Percentiles rank a stretch among this genome's conserved stretches.
These are phyloP conservation scores for Helotiales sp. DNA, from an alignment of 2,329 filamentous ascomycete species.

Conservation along the genomic window DNA sequence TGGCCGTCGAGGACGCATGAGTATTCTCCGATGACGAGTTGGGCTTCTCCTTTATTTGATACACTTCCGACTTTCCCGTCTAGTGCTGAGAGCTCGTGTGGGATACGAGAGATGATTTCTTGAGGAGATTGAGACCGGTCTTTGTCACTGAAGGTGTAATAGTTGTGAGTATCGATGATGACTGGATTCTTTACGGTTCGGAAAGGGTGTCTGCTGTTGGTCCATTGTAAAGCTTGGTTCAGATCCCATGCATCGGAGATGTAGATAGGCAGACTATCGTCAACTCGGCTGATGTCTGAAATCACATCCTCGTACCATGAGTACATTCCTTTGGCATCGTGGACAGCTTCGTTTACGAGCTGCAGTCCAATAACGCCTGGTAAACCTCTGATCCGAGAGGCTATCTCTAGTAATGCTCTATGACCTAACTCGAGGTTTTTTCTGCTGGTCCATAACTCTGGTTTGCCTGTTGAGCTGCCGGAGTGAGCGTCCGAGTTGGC, in stretches of 20 bases:
- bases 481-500: constrained; percentile 56
- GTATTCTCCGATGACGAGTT: constrained; percentile 57
- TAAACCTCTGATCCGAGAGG: constrained; percentile 42
- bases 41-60: constrained; percentile 47
- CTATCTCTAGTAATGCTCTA: constrained; percentile 50
- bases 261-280: constrained; percentile 52
- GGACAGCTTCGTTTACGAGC: constrained; percentile 55
- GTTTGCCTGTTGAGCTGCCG: constrained; percentile 51
- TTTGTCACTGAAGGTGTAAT: constrained; percentile 56
- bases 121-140: constrained; percentile 52
- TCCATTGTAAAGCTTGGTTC: constrained; percentile 45
- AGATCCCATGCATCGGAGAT: constrained; percentile 61
- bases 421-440: constrained; percentile 46
- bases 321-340: constrained; percentile 52
- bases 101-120: constrained; percentile 49
- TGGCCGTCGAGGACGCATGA: constrained; percentile 54
- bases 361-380: constrained; percentile 54
- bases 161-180: constrained; percentile 58
- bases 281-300: constrained; percentile 45
- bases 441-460: constrained; percentile 50
- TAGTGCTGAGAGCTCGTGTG: constrained; percentile 44
- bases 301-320: constrained; percentile 56
- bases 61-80: constrained; percentile 48
- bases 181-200: constrained; percentile 43
- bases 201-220: constrained; percentile 39